Evolutionary conservation across 176 grass and related monocot genomes (phyloP).

Genomic region (Zoysia japonica): DNA sequence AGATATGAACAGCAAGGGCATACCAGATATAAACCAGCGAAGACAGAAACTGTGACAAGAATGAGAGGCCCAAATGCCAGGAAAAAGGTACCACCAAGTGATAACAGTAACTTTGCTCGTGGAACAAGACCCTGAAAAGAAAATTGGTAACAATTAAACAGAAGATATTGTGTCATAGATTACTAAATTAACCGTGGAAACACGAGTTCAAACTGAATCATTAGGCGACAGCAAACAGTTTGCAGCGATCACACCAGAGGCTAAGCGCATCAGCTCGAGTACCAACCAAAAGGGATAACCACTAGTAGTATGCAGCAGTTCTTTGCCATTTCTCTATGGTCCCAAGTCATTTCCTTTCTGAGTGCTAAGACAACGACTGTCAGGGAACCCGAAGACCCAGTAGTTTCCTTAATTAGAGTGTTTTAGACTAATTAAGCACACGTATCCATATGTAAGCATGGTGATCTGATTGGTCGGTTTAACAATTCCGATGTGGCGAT

Average conservation of each 20-base stretch:
- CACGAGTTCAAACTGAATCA: neutral
- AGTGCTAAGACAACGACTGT: no score
- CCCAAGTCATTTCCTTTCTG: neutral
- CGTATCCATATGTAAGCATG: neutral
- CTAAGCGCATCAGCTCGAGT: neutral
- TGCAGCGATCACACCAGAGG: neutral
- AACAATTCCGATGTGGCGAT: neutral
- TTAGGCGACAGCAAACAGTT: neutral
- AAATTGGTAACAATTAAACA: slow-evolving; percentile 7
- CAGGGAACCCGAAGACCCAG: neutral
- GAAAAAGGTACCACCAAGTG: slow-evolving; percentile 87
- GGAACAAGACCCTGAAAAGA: slow-evolving; percentile 78
- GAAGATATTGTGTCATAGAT: neutral
- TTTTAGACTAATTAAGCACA: neutral
- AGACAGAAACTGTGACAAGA: slow-evolving; percentile 60
- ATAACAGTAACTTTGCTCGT: slow-evolving; percentile 75
- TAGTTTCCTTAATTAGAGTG: neutral
- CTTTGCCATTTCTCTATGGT: neutral
- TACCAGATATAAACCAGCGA: slow-evolving; percentile 81
- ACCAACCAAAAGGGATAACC: neutral
- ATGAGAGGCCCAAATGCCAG: slow-evolving; percentile 86
- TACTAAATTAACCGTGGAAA: neutral
- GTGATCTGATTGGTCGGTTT: neutral
- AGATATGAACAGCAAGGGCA: slow-evolving; percentile 12
- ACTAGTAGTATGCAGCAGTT: neutral